phyloP scores from a whole-genome alignment of 345 rosid species.

The Citrus inodora region DNA sequence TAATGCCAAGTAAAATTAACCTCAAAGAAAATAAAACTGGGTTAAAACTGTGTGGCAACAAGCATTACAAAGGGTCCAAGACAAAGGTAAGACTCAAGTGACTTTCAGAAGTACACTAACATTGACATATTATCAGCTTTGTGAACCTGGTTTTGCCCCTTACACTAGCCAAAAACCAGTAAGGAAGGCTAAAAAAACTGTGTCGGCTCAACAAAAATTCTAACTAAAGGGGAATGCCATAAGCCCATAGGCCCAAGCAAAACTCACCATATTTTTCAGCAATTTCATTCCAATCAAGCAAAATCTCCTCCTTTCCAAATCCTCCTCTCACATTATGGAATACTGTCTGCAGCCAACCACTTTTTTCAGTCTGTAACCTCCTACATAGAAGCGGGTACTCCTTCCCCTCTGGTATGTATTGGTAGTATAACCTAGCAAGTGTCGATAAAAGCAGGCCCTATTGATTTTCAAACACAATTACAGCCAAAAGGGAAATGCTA shows the following conservation, averaged over 20 bases:
- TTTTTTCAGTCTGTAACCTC: slow-evolving; percentile 31
- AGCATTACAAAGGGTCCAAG: background rate
- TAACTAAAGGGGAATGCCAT: background rate
- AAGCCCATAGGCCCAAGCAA: background rate
- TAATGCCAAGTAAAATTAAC: background rate
- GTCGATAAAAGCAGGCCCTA: background rate
- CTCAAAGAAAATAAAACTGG: background rate
- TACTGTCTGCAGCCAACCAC: slow-evolving; percentile 39
- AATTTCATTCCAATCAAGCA: slow-evolving; percentile 87
- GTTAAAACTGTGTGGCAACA: background rate
- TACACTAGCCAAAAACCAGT: background rate
- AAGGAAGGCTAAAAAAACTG: background rate
- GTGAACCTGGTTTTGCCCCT: background rate
- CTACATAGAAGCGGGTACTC: slow-evolving; percentile 81
- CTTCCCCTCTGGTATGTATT: slow-evolving; percentile 77
- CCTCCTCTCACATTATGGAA: slow-evolving; percentile 23
- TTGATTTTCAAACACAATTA: background rate
- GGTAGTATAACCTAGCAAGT: slow-evolving; percentile 58
- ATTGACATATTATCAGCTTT: background rate
- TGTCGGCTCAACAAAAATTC: background rate
- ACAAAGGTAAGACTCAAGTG: background rate
- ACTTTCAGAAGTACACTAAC: background rate
- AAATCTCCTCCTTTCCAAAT: slow-evolving; percentile 53
- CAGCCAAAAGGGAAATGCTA: background rate
- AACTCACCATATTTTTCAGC: slow-evolving; percentile 69